Evolutionary conservation across 495 filamentous ascomycete genomes (phyloP), one percentile per base, ranked within the genome.

Genomic region (Bryoglossum gracile): DNA sequence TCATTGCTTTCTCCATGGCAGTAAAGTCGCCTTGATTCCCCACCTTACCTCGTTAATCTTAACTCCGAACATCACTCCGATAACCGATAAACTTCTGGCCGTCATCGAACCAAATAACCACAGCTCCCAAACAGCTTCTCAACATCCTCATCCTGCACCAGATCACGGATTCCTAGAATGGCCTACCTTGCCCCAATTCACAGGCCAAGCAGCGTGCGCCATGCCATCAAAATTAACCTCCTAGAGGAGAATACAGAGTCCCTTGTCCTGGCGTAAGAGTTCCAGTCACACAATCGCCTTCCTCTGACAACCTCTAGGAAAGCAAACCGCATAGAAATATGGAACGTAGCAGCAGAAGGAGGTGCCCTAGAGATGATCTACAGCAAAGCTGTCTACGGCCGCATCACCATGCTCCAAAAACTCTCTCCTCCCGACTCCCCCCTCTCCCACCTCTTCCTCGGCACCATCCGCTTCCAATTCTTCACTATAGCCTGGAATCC

Each of bases 121-220:
- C 21, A 40, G 34, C 46, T 32, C 24, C 32, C 35, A 41, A 19
- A 14, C 21, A 1, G 21, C 18, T 18, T 21, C 24, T 28, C 44
- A 10, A 17, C 16, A n/a, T 6, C 22, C 24, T 23, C 34, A 23
- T 34, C 26, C 30, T 35, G 6, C 42, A 34, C 5, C 43, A 8
- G 14, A 28, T 28, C 14, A 33, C 19, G 13, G 14, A 11, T 47
- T 37, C 45, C n/a, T n/a, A 47, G 33, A 14, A 99, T 99, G 92
- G 84, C 94, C 39, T 99, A 96, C 59, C 70, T 99, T 50, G 89
- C 87, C 52, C 90, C 92, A 3, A 94, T 99, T 46, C 92, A 97
- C 65, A 73, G 84, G 55, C 84, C 92, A 21, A 95, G 83, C 62
- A 94, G 87, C 64, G 81, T 96, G 48, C 81, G 88, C 32, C 83